Percentiles rank a stretch among this genome's conserved stretches.
Conservation (phyloP, 352 stramenopile genomes). For the Blastocystis sp. region DNA sequence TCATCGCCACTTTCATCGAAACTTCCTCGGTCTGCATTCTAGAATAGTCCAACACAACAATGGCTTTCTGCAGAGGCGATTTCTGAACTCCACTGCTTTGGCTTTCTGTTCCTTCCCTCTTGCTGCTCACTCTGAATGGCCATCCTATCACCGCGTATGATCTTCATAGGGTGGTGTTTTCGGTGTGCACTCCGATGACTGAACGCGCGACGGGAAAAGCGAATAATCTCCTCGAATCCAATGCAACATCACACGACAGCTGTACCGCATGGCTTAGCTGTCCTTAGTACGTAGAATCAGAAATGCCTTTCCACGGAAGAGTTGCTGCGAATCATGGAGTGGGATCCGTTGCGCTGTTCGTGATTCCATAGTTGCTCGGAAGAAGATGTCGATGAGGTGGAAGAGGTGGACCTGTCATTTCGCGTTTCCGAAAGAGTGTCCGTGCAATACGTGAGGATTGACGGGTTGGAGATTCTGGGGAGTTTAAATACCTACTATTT, state of each 20-base stretch:
- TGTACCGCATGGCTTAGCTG: background rate
- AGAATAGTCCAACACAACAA: no score
- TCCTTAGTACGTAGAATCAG: background rate
- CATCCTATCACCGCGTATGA: no score
- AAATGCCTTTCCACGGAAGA: background rate
- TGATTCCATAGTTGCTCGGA: conserved; percentile 50
- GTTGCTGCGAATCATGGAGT: background rate
- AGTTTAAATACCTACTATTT: background rate
- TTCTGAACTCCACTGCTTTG: no score
- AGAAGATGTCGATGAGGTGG: conserved; percentile 47
- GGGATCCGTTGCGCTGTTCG: background rate
- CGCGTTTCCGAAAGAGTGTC: conserved; percentile 13
- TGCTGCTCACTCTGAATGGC: no score
- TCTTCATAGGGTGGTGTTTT: no score
- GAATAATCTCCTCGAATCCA: background rate
- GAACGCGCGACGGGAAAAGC: background rate
- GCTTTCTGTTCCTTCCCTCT: no score
- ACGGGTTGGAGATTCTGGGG: background rate
- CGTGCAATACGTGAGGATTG: conserved; percentile 21
- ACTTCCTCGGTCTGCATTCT: conserved; percentile 43
- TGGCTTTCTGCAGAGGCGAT: no score
- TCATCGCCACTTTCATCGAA: conserved; percentile 52
- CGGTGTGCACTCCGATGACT: background rate
- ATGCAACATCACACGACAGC: background rate
- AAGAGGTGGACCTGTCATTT: conserved; percentile 47